Conservation (phyloP, 2,329 filamentous ascomycete genomes). For the Phaeosphaeriaceae sp. region DNA sequence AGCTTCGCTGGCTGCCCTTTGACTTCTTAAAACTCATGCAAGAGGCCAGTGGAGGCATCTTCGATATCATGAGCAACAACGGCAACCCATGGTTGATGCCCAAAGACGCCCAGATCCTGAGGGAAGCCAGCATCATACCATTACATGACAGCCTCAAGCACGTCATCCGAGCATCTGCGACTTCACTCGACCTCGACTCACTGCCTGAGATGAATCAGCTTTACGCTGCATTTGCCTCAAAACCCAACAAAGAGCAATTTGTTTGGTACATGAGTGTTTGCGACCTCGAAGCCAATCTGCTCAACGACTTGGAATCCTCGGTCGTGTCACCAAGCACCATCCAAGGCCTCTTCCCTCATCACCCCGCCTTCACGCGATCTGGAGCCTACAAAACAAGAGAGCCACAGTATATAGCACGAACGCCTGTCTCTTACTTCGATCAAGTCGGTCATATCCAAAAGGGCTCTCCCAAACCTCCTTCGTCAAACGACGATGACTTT, state of each 20-base stretch:
- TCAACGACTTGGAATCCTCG: background rate
- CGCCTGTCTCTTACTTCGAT: slow-evolving; percentile 30
- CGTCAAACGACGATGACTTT: slow-evolving; percentile 11
- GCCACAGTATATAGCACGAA: slow-evolving; percentile 25
- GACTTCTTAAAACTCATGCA: slow-evolving; percentile 32
- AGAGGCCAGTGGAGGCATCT: slow-evolving; percentile 16
- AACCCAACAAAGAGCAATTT: background rate
- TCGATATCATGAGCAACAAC: slow-evolving; percentile 9
- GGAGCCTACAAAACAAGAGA: background rate
- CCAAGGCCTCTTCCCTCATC: slow-evolving; percentile 14
- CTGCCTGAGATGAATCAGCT: background rate
- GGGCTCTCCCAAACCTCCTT: slow-evolving; percentile 17
- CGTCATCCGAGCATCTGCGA: background rate
- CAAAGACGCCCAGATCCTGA: background rate
- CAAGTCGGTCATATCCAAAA: slow-evolving; percentile 20
- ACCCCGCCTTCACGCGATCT: slow-evolving; percentile 2
- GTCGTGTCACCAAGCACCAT: slow-evolving; percentile 4
- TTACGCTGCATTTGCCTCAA: background rate
- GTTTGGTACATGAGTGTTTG: background rate
- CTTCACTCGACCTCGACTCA: background rate
- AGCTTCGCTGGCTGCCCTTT: slow-evolving; percentile 30
- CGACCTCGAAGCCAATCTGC: background rate
- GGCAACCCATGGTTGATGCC: slow-evolving; percentile 1
- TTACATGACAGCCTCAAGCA: background rate
- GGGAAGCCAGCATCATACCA: background rate